Evolutionary conservation across 1,284 basidiomycete species (phyloP).

Genomic region (Sporisorium graminicola): DNA sequence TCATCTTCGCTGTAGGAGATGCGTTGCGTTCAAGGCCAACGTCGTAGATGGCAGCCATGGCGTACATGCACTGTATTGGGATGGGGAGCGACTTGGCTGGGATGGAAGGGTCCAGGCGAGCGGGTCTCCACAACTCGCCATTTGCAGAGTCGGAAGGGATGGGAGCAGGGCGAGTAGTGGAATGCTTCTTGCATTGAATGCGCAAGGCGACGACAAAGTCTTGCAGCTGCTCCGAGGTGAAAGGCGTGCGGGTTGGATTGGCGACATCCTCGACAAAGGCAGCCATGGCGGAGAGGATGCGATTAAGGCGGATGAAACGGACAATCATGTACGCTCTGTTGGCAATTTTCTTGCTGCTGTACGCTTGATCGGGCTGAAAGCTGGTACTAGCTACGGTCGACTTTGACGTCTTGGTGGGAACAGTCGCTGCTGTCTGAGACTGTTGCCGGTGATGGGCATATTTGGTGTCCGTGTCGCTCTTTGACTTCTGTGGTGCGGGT

Average conservation of each 20-base stretch:
- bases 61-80: conserved; percentile 41
- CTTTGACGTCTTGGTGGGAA: background rate
- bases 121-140: conserved; percentile 29
- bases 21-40: conserved; percentile 11
- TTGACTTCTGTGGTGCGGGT: background rate
- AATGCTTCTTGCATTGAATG: conserved; percentile 19
- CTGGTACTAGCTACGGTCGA: background rate
- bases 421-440: background rate
- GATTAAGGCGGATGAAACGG: conserved; percentile 32
- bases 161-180: conserved; percentile 21
- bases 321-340: conserved; percentile 28
- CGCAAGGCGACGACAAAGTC: conserved; percentile 30
- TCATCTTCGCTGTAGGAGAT: conserved; percentile 24
- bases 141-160: background rate
- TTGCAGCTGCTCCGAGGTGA: conserved; percentile 25
- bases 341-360: conserved; percentile 1
- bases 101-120: conserved; percentile 22
- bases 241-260: conserved; percentile 16
- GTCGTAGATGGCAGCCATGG: conserved; percentile 47
- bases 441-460: background rate
- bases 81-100: conserved; percentile 31
- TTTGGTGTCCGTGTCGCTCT: background rate
- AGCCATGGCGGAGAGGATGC: conserved; percentile 48
- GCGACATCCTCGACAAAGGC: conserved; percentile 26
- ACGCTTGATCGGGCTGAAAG: background rate